Evolutionary conservation across 257 asterid species (phyloP).

Genomic region (Solanum peruvianum): DNA sequence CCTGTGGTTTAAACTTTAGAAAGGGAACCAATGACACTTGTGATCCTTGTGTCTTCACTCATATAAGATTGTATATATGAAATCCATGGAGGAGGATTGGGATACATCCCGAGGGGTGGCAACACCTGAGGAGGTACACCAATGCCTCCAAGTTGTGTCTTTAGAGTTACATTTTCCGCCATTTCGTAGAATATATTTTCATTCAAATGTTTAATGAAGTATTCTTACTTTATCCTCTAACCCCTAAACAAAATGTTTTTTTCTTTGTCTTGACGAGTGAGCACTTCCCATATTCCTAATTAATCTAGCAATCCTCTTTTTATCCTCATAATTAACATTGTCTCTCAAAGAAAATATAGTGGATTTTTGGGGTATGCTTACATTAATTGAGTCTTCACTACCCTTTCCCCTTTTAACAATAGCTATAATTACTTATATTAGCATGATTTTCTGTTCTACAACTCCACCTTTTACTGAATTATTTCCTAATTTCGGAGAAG

Average conservation of each 20-base stretch:
- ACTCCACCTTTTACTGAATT: slow-evolving; percentile 27
- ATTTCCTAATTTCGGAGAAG: background rate
- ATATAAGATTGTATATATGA: slow-evolving; percentile 61
- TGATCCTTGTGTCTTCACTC: slow-evolving; percentile 80
- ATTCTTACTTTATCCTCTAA: no score
- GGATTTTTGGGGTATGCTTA: slow-evolving; percentile 38
- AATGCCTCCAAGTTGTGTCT: no score
- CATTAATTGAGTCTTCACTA: slow-evolving; percentile 22
- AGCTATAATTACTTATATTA: slow-evolving; percentile 3
- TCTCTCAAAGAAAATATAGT: slow-evolving; percentile 6
- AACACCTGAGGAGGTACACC: no score
- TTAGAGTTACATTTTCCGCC: no score
- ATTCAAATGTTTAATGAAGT: no score
- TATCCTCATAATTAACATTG: slow-evolving; percentile 48
- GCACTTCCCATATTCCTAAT: slow-evolving; percentile 93
- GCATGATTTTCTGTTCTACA: slow-evolving; percentile 31
- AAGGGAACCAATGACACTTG: slow-evolving; percentile 44
- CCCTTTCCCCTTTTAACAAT: slow-evolving; percentile 54
- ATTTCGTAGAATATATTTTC: no score
- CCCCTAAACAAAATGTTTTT: no score
- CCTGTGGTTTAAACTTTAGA: slow-evolving; percentile 45
- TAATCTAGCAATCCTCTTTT: slow-evolving; percentile 65
- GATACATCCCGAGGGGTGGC: no score
- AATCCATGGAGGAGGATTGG: no score
- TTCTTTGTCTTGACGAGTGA: slow-evolving; percentile 20